A percentile compares a stretch with the other conserved stretches of the same genome.
Evolutionary conservation across 192 early-diverging fungal genomes (phyloP).

Genomic region (Coemansia sp.): DNA sequence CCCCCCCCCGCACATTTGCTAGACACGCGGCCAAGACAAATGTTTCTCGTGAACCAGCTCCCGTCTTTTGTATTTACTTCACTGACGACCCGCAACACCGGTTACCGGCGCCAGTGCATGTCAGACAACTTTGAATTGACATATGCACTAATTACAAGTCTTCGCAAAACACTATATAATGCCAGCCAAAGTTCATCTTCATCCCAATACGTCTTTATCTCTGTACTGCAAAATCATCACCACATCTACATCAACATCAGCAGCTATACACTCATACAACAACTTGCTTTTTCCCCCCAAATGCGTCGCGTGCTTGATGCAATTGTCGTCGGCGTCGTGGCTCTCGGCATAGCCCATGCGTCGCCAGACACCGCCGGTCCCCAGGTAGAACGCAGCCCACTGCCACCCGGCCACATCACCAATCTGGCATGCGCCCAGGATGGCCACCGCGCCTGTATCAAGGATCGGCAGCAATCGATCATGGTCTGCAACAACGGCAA

Average conservation of each 20-base stretch:
- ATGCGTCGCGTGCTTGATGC: constrained; percentile 8
- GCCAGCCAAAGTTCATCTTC: too few relatives aligned
- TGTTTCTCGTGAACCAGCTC: constrained; percentile 1
- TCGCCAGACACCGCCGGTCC: neutral
- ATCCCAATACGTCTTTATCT: too few relatives aligned
- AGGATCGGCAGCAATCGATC: neutral
- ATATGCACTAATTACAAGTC: too few relatives aligned
- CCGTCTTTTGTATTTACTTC: neutral
- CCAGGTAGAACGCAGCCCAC: neutral
- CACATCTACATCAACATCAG: neutral
- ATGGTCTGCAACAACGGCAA: constrained; percentile 8
- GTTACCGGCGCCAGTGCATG: neutral
- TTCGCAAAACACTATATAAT: too few relatives aligned
- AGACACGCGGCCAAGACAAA: neutral
- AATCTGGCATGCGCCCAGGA: neutral
- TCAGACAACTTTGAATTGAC: too few relatives aligned
- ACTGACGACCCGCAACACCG: neutral
- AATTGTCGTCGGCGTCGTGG: constrained; percentile 2
- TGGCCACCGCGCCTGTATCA: constrained; percentile 5
- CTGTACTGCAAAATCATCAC: too few relatives aligned
- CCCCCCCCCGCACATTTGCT: neutral
- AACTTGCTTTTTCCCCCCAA: neutral
- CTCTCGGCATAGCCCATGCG: neutral
- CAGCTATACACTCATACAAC: neutral
- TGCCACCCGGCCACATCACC: neutral